Evolutionary conservation across 1,284 basidiomycete species (phyloP).

Genomic region (Sporisorium scitamineum): DNA sequence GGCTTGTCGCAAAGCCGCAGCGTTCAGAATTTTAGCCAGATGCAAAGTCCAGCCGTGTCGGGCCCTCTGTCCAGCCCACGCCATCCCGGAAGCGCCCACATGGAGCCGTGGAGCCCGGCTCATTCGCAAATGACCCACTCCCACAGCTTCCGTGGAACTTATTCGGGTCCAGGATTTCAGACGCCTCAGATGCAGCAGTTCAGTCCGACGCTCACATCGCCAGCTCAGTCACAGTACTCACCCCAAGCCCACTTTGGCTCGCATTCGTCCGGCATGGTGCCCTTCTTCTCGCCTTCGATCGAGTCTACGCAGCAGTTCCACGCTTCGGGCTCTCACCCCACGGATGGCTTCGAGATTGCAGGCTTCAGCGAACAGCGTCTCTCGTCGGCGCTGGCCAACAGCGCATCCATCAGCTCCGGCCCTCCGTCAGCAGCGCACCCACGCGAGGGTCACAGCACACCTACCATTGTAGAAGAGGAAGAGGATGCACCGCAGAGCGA

Average conservation of each 20-base stretch:
- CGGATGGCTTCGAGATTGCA: slow-evolving; percentile 44
- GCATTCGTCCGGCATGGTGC: slow-evolving; percentile 24
- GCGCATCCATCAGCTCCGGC: slow-evolving; percentile 45
- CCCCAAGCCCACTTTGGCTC: slow-evolving; percentile 45
- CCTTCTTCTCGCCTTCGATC: slow-evolving; percentile 45
- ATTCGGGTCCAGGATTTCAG: slow-evolving; percentile 43
- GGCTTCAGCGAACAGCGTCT: slow-evolving; percentile 56
- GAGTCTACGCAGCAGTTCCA: slow-evolving; percentile 35
- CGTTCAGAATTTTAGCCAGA: slow-evolving; percentile 37
- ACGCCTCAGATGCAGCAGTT: slow-evolving; percentile 48
- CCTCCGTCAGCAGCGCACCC: slow-evolving; percentile 17
- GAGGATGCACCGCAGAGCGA: slow-evolving; percentile 30
- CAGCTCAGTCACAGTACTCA: slow-evolving; percentile 51
- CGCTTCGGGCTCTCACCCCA: slow-evolving; percentile 14
- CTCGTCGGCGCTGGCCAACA: slow-evolving; percentile 53
- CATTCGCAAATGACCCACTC: slow-evolving; percentile 34
- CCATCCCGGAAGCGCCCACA: slow-evolving; percentile 14
- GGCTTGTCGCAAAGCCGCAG: slow-evolving; percentile 46
- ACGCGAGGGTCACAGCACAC: slow-evolving; percentile 56
- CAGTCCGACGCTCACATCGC: slow-evolving; percentile 44
- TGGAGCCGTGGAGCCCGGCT: slow-evolving; percentile 43
- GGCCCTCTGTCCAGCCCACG: slow-evolving; percentile 33
- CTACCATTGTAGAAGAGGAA: slow-evolving; percentile 64
- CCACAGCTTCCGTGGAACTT: slow-evolving; percentile 28
- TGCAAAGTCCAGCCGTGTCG: slow-evolving; percentile 31